Conservation (phyloP, 2,329 filamentous ascomycete species). For the Fusarium praegraminearum region DNA sequence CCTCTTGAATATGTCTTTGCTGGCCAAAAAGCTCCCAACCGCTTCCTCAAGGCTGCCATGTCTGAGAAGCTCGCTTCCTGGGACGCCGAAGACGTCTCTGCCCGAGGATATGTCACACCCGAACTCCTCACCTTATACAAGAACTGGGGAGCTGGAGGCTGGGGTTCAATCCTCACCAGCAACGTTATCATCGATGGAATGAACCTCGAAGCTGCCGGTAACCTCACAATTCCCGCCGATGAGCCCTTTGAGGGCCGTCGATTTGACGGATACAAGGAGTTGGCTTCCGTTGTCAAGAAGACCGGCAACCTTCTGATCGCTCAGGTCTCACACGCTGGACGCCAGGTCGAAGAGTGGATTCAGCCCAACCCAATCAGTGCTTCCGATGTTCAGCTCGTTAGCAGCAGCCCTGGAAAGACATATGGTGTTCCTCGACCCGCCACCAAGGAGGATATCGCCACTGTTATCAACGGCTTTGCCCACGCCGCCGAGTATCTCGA, state of each 20-base stretch:
- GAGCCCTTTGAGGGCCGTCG: conserved; percentile 26
- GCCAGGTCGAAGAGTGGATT: conserved; percentile 35
- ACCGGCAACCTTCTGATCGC: conserved; percentile 24
- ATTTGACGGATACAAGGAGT: conserved; percentile 31
- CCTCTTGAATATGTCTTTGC: conserved; percentile 32
- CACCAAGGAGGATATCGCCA: conserved; percentile 31
- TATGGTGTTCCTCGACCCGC: conserved; percentile 50
- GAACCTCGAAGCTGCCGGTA: conserved; percentile 30
- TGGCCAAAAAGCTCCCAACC: conserved; percentile 27
- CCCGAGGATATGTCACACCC: conserved; percentile 26
- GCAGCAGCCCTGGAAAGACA: conserved; percentile 62
- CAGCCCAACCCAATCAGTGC: conserved; percentile 56
- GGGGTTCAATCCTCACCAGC: conserved; percentile 28
- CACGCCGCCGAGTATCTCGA: conserved; percentile 57
- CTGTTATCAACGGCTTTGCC: conserved; percentile 48
- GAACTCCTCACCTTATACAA: conserved; percentile 32
- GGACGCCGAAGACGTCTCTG: conserved; percentile 30
- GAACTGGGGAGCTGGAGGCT: conserved; percentile 33
- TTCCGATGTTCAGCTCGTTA: conserved; percentile 65
- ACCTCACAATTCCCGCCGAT: conserved; percentile 14
- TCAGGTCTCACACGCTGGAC: conserved; percentile 33
- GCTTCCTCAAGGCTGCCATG: conserved; percentile 38
- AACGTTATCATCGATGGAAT: conserved; percentile 31
- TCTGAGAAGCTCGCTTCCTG: conserved; percentile 35
- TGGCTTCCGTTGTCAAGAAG: conserved; percentile 23